Conservation (phyloP, 2,329 filamentous ascomycete genomes). For the Colletotrichum liriopes region DNA sequence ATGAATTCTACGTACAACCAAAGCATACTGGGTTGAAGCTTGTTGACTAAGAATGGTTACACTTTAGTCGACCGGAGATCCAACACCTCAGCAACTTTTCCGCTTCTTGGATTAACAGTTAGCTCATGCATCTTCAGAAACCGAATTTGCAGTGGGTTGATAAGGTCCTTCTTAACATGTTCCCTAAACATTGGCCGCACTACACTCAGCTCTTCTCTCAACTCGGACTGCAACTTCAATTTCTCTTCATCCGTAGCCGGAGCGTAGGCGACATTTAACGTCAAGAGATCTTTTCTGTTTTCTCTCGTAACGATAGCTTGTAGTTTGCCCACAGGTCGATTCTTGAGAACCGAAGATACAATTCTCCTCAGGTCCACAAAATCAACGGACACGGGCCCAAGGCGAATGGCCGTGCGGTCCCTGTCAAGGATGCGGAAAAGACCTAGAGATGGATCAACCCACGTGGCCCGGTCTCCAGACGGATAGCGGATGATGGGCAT, state of each 20-base stretch:
- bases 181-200: constrained; percentile 38
- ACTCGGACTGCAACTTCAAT: constrained; percentile 13
- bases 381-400: constrained; percentile 37
- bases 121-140: constrained; percentile 35
- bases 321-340: constrained; percentile 17
- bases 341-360: constrained; percentile 22
- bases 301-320: constrained; percentile 32
- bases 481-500: constrained; percentile 40
- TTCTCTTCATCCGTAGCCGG: constrained; percentile 25
- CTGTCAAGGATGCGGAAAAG: constrained; percentile 39
- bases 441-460: constrained; percentile 31
- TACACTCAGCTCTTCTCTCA: constrained; percentile 15
- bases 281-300: constrained; percentile 32
- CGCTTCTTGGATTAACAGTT: constrained; percentile 31
- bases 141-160: constrained; percentile 27
- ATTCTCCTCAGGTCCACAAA: constrained; percentile 34
- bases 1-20: neutral
- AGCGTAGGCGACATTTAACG: constrained; percentile 17
- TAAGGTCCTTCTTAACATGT: constrained; percentile 33
- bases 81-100: constrained; percentile 30
- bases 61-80: constrained; percentile 34
- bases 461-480: constrained; percentile 34
- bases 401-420: constrained; percentile 38
- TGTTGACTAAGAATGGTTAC: neutral
- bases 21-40: too few species aligned